These are phyloP conservation scores for Pyrus hybrid DNA, from an alignment of 331 rosid species.

Conservation along the genomic window DNA sequence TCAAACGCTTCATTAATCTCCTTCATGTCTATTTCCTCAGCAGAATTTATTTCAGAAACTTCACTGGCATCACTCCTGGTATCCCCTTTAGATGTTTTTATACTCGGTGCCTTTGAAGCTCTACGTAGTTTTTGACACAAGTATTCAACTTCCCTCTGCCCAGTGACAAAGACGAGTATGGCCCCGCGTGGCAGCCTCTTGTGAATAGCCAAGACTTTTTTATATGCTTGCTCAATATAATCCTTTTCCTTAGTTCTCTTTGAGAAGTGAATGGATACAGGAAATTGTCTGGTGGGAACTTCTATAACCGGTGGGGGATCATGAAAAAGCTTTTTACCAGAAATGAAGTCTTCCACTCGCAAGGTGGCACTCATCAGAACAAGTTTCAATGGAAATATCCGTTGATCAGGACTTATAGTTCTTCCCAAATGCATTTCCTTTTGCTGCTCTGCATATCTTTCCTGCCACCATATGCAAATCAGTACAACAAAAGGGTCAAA, in stretches of 20 bases:
- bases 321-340: slow-evolving; percentile 49
- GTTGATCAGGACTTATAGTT: slow-evolving; percentile 35
- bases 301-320: slow-evolving; percentile 70
- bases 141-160: slow-evolving; percentile 79
- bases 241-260: slow-evolving; percentile 59
- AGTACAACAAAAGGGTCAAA: slow-evolving; percentile 4
- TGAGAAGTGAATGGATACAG: slow-evolving; percentile 67
- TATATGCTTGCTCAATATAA: slow-evolving; percentile 75
- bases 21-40: slow-evolving; percentile 40
- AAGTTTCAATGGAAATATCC: slow-evolving; percentile 72
- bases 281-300: slow-evolving; percentile 85
- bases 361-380: slow-evolving; percentile 96
- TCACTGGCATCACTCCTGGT: slow-evolving; percentile 20
- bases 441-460: slow-evolving; percentile 38
- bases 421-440: slow-evolving; percentile 38
- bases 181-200: slow-evolving; percentile 88
- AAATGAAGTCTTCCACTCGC: slow-evolving; percentile 77
- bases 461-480: slow-evolving; percentile 33
- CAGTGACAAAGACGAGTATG: slow-evolving; percentile 80
- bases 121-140: slow-evolving; percentile 66
- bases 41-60: slow-evolving; percentile 26
- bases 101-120: slow-evolving; percentile 50
- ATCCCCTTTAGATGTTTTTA: slow-evolving; percentile 29
- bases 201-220: slow-evolving; percentile 82
- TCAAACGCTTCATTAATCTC: slow-evolving; percentile 86